Base-by-base conservation (phyloP, 768 basidiomycete genomes). In the Hypholoma sublateritium region DNA sequence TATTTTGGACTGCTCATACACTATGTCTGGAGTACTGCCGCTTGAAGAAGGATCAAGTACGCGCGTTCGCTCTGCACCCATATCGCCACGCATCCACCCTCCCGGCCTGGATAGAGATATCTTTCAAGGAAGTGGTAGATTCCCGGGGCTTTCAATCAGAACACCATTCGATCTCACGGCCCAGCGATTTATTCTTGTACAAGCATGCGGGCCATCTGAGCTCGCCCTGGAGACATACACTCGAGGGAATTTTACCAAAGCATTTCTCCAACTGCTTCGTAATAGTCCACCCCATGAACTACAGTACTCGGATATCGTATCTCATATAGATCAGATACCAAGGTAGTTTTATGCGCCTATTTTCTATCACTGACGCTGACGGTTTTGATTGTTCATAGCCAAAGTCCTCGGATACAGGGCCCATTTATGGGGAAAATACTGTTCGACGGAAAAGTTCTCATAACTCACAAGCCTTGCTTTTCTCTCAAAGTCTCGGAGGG, bases 381-480 rank as follows among this genome's bases (percentile, higher is more conserved):
- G 17, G 1, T 14, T 13, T 14, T 13, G 9, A 14, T 41, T 13
- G 3, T 14, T 17, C 11, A 43, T 28, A 62, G 62, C n/a, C 62
- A 63, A 42, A 63, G 49, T 21, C 59, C 59, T 14, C 62, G 56
- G 45, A 56, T 60, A 14, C 55, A 57, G 36, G 59, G 62, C 7
- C 54, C 51, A 3, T 25, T 56, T 28, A 36, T 36, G 14, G 47
- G 47, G 13, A 59, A 57, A 14, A 35, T 22, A 7, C 21, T 63
- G 4, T 63, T 63, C 50, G 34, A 59, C 17, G 45, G 47, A 21
- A 61, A 55, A 16, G 55, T 57, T 1, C 21, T 55, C 6, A 54
- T 35, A 5, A 53, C 55, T 2, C 34, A 41, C 0, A 44, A 52
- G 6, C 32, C n/a, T 1, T 57, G 19, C 19, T 62, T 59, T 32